phyloP scores from a whole-genome alignment of 805 yeast genomes.

The Candida peoriensis region DNA sequence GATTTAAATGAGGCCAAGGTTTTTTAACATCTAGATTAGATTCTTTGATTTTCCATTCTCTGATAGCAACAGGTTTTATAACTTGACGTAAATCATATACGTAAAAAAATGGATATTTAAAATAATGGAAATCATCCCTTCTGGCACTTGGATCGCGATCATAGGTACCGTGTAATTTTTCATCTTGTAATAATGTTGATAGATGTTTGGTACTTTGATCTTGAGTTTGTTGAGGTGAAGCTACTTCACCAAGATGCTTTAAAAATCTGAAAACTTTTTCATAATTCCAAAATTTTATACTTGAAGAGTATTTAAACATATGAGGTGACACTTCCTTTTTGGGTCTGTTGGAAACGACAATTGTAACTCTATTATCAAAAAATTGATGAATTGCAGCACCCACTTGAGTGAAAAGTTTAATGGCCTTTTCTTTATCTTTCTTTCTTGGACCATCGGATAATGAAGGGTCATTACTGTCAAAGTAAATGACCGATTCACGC shows the following conservation, averaged over 20 bases:
- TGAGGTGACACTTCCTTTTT: constrained; percentile 42
- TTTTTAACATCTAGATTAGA: constrained; percentile 8
- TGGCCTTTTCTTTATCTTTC: constrained; percentile 31
- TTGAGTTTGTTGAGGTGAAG: constrained; percentile 16
- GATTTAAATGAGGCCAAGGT: constrained; percentile 56
- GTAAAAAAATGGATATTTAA: constrained; percentile 67
- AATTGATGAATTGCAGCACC: constrained; percentile 58
- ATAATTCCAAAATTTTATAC: constrained; percentile 75
- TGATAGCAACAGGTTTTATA: constrained; percentile 72
- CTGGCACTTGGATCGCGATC: constrained; percentile 85
- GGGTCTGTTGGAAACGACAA: constrained; percentile 68
- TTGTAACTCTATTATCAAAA: constrained; percentile 56
- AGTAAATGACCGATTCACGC: constrained; percentile 51
- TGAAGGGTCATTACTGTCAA: constrained; percentile 39
- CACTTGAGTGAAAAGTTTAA: constrained; percentile 26
- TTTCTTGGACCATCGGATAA: constrained; percentile 19
- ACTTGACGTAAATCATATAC: constrained; percentile 77
- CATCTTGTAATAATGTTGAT: constrained; percentile 71
- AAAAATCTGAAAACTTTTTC: constrained; percentile 82
- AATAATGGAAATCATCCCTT: constrained; percentile 80
- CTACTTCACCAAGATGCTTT: constrained; percentile 48
- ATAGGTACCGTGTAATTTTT: constrained; percentile 77
- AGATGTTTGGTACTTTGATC: constrained; percentile 30
- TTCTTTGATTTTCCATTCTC: constrained; percentile 65
- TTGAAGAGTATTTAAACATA: constrained; percentile 38